Evolutionary conservation across 1,284 basidiomycete species (phyloP), one percentile per base, ranked within the genome.

Genomic region (Moesziomyces sp.): DNA sequence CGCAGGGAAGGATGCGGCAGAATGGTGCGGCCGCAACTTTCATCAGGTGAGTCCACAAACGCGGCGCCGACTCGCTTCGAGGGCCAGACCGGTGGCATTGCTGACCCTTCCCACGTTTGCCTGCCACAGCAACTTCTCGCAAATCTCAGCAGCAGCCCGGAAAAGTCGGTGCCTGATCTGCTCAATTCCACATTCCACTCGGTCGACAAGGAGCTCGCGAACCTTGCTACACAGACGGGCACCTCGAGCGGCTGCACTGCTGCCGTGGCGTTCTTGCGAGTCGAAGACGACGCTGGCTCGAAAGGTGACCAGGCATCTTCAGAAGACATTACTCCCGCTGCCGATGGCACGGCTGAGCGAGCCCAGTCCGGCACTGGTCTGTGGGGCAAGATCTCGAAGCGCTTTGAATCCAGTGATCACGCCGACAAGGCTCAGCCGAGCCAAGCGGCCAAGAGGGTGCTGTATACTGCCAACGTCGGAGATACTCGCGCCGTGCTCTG

Each of bases 241-340:
- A 94, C 95, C 51, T 93, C 97, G 80, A 96, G 94, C 10, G 97
- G 97, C 0, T 99, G 96, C 82, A 99, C 97, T 0, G 97, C 93
- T 3, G 97, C 97, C 34, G 94, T 93, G n/a, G 94, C 93, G 3
- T 95, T 99, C 86, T 88, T 99, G 48, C 91, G 97, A n/a, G 86
- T 97, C 58, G 97, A 99, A 85, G 92, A 94, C 76, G 87, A 80
- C 16, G 75, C 83, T 3, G 84, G 85, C 5, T 56, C 81, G 18
- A 78, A 77, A 45, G 47, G 53, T n/a, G 44, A 46, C 21, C 34
- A 52, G 26, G 44, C 35, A 40, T 46, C 26, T 7, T n/a, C 18
- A 9, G 11, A n/a, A 13, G 18, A 35, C 10, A 35, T n/a, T 9
- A 24, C 24, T 14, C 30, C 44, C 6, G 9, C 52, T 19, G 52